Base-by-base conservation (phyloP, 2,329 filamentous ascomycete species). In the Trichoderma aggressivum region DNA sequence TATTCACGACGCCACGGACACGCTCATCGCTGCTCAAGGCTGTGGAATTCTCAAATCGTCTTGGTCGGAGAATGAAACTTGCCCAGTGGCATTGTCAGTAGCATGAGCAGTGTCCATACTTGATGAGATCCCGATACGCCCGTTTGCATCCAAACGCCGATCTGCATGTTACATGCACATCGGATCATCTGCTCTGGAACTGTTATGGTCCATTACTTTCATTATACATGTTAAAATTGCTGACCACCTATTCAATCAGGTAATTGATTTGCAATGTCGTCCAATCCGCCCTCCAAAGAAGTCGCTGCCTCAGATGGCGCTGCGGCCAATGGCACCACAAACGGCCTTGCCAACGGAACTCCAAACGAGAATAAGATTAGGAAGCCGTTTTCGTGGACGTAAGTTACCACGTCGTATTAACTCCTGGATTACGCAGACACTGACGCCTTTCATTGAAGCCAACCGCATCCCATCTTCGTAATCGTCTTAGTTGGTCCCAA, bases 391-490 rank as follows among this genome's bases (percentile, higher is more conserved):
- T 82, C 81, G 62, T 83, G 82, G 81, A 75, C 81, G 81, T 82
- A 78, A 74, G 80, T 47, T 16, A 2, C 11, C 16, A 12, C 28
- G 5, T 18, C 18, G 14, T 21, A 16, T 10, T 5, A 5, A 7
- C 50, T 14, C 26, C 10, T 16, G 5, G 8, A 30, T 28, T 24
- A 11, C 10, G 30, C 5, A 56, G 3, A 1, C 32, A 12, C 60
- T 59, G 14, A 21, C 21, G 1, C 12, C 12, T 28, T 2, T 26
- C 10, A 10, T 3, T 21, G 10, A 4, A 28, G 87, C 1, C 80
- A 88, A 60, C 85, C 87, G 1, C 87, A 89, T 74, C 83, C 86
- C 0, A 82, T 83, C 10, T 88, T 89, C 73, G 85, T 87, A 56
- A 85, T 89, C 21, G 78, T 88, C 59, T 77, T 89, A 1, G 84